Percentiles rank a stretch among this genome's conserved stretches.
phyloP scores from a whole-genome alignment of 1,139 yeast genomes.

The Suhomyces bolitotheri region DNA sequence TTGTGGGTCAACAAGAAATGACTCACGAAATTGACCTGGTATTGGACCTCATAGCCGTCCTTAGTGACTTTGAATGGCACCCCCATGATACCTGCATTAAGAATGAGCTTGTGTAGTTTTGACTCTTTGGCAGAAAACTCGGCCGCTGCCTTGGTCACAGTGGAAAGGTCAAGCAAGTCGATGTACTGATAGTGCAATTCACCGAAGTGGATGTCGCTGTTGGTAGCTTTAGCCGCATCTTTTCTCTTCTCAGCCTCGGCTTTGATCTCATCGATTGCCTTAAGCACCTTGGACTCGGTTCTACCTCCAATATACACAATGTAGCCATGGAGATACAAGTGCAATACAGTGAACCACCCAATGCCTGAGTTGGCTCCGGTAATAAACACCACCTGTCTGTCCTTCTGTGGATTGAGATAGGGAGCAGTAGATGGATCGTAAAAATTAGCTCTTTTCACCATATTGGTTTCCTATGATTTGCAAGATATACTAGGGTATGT shows the following conservation, averaged over 20 bases:
- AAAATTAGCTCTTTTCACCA: slow-evolving; percentile 10
- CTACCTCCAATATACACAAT: slow-evolving; percentile 74
- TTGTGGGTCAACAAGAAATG: slow-evolving; percentile 36
- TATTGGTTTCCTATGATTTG: background rate
- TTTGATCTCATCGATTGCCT: slow-evolving; percentile 56
- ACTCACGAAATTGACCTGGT: slow-evolving; percentile 41
- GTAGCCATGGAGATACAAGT: slow-evolving; percentile 77
- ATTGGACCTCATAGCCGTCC: slow-evolving; percentile 44
- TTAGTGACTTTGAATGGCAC: slow-evolving; percentile 36
- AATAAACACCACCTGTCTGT: slow-evolving; percentile 63
- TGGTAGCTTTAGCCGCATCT: slow-evolving; percentile 14
- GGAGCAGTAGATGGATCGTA: slow-evolving; percentile 34
- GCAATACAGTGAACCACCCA: slow-evolving; percentile 76
- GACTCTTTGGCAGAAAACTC: slow-evolving; percentile 27
- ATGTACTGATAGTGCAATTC: slow-evolving; percentile 29
- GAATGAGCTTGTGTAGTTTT: slow-evolving; percentile 35
- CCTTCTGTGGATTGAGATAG: slow-evolving; percentile 38
- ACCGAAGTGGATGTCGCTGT: slow-evolving; percentile 20
- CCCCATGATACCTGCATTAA: slow-evolving; percentile 48
- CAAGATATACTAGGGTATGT: background rate
- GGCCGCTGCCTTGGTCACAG: slow-evolving; percentile 33
- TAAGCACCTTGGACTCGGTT: slow-evolving; percentile 51
- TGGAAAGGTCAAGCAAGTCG: slow-evolving; percentile 35
- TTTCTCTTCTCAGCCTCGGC: slow-evolving; percentile 50
- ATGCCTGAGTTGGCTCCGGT: slow-evolving; percentile 83